Conservation (phyloP, 768 basidiomycete genomes). For the Pulveroboletus sp. region DNA sequence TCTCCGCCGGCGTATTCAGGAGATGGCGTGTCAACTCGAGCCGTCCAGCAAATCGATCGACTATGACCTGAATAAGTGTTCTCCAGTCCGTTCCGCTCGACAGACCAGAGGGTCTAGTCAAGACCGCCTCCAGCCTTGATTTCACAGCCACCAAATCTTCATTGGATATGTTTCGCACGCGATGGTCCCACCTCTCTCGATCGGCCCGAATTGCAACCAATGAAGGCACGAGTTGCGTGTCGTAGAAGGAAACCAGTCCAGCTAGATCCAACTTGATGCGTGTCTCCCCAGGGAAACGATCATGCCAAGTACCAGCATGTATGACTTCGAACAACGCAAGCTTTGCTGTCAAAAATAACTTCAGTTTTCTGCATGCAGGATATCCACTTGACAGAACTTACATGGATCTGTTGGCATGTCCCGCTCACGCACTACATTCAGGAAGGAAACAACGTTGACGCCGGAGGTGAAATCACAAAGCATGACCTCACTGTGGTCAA, state of each 20-base stretch:
- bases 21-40: slow-evolving; percentile 28
- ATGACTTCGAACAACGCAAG: neutral
- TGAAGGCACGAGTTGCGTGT: slow-evolving; percentile 30
- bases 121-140: slow-evolving; percentile 4
- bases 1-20: slow-evolving; percentile 8
- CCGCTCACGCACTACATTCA: neutral
- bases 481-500: neutral
- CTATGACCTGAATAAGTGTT: slow-evolving; percentile 27
- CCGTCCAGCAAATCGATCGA: slow-evolving; percentile 32
- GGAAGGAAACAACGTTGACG: neutral
- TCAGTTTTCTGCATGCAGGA: neutral
- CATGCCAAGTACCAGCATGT: slow-evolving; percentile 30
- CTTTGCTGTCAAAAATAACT: neutral
- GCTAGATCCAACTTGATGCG: slow-evolving; percentile 33
- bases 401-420: too few species aligned
- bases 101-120: slow-evolving; percentile 9
- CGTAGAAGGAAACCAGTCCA: slow-evolving; percentile 37
- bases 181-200: slow-evolving; percentile 31
- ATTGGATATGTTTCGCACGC: slow-evolving; percentile 23
- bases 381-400: neutral
- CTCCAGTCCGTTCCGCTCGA: slow-evolving; percentile 35
- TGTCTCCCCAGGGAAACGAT: slow-evolving; percentile 35
- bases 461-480: neutral
- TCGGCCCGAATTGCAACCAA: slow-evolving; percentile 24
- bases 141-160: slow-evolving; percentile 16